Evolutionary conservation across 805 yeast species (phyloP).

Genomic region (Starmera pachycereana): DNA sequence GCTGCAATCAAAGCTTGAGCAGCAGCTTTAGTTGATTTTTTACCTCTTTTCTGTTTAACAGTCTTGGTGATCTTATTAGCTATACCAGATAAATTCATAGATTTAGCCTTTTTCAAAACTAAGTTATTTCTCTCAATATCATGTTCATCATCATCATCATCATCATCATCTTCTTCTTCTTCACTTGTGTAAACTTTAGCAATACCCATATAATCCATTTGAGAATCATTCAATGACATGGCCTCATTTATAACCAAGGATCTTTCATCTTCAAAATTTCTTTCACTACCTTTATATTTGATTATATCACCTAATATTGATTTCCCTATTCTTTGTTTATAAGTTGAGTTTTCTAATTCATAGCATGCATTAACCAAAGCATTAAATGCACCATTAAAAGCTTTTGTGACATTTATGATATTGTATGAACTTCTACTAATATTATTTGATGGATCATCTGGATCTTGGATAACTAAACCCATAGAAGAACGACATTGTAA

Average conservation of each 20-base stretch:
- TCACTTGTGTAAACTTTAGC: not conserved
- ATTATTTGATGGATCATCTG: constrained; percentile 75
- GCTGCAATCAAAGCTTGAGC: constrained; percentile 2
- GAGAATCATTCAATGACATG: constrained; percentile 5
- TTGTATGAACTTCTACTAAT: constrained; percentile 81
- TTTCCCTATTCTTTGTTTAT: constrained; percentile 56
- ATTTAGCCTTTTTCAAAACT: no score
- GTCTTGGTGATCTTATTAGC: constrained; percentile 15
- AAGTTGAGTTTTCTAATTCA: constrained; percentile 54
- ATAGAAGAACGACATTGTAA: constrained; percentile 48
- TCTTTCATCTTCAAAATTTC: constrained; percentile 75
- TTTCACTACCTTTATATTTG: constrained; percentile 57
- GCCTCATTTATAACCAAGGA: constrained; percentile 54
- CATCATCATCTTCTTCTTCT: constrained; percentile 4
- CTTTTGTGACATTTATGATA: constrained; percentile 65
- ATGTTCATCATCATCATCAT: no score
- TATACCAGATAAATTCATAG: not conserved
- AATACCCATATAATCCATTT: not conserved
- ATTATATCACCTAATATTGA: constrained; percentile 76
- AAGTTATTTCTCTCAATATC: no score
- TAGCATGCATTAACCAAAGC: constrained; percentile 65
- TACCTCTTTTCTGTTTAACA: constrained; percentile 2
- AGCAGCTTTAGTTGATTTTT: no score
- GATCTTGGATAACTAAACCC: constrained; percentile 76
- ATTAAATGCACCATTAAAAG: constrained; percentile 85